Conservation (phyloP, 1,284 basidiomycete genomes). For the Tranzscheliella williamsii region DNA sequence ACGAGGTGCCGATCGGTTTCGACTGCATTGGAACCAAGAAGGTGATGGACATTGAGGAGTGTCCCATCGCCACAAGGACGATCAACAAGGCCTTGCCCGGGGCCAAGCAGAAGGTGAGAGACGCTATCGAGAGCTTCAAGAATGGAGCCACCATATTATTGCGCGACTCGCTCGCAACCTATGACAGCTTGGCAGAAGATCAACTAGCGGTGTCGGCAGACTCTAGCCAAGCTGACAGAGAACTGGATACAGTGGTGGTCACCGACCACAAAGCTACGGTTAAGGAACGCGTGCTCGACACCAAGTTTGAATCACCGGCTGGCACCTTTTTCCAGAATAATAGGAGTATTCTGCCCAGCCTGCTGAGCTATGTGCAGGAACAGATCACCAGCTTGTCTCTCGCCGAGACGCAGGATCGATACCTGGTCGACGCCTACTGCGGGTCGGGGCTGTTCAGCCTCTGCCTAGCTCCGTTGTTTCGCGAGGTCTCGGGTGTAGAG, state of each 20-base stretch:
- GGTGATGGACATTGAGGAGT: constrained; percentile 95
- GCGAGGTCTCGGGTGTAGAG: constrained; percentile 85
- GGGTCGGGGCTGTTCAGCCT: constrained; percentile 88
- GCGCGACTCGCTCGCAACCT: constrained; percentile 74
- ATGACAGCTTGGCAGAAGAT: constrained; percentile 36
- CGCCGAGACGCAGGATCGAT: constrained; percentile 11
- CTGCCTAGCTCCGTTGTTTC: constrained; percentile 77
- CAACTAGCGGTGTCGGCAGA: constrained; percentile 2
- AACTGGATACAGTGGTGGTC: constrained; percentile 62
- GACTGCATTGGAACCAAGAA: constrained; percentile 75
- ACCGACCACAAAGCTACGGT: constrained; percentile 80
- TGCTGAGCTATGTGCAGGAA: constrained; percentile 76
- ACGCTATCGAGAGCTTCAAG: constrained; percentile 80
- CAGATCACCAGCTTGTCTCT: constrained; percentile 17
- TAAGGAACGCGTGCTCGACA: constrained; percentile 80
- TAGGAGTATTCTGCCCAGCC: constrained; percentile 81
- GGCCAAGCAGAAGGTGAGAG: constrained; percentile 72
- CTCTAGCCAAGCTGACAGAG: constrained; percentile 8
- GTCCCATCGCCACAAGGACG: constrained; percentile 83
- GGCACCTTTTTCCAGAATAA: constrained; percentile 94
- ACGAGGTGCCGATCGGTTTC: constrained; percentile 84
- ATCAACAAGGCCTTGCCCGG: constrained; percentile 73
- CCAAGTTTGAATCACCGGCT: constrained; percentile 83
- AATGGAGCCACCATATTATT: constrained; percentile 88
- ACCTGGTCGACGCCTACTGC: constrained; percentile 60